Evolutionary conservation across 2,329 filamentous ascomycete genomes (phyloP).

Genomic region (Aspergillus sp.): DNA sequence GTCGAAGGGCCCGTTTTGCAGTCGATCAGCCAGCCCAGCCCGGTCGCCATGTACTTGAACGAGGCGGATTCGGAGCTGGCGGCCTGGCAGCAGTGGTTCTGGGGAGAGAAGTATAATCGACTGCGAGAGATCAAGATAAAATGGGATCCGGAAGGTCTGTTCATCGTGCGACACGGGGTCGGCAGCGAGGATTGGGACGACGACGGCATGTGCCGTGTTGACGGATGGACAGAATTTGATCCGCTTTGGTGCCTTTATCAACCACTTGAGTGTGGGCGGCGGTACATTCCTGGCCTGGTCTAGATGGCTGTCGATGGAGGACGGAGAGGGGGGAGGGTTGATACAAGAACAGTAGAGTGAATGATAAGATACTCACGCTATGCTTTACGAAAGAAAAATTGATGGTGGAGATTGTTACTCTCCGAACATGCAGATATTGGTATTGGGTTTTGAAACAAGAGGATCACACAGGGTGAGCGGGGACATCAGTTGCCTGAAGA

Average conservation of each 20-base stretch:
- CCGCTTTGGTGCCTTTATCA: background rate
- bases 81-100: constrained; percentile 1
- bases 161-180: constrained; percentile 1
- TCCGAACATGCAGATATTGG: background rate
- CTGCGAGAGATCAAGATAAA: constrained; percentile 1
- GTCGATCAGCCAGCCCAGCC: background rate
- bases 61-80: background rate
- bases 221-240: background rate
- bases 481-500: background rate
- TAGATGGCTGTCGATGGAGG: background rate
- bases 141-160: constrained; percentile 5
- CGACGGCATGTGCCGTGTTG: background rate
- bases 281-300: background rate
- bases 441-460: background rate
- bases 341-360: background rate
- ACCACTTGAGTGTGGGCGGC: background rate
- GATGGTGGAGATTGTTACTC: background rate
- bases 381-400: background rate
- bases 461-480: background rate
- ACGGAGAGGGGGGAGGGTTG: too few species aligned
- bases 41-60: background rate
- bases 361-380: background rate
- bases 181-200: constrained; percentile 6
- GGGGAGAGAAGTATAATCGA: constrained; percentile 2
- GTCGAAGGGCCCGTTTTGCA: background rate